Evolutionary conservation across 495 filamentous ascomycete species (phyloP).

Genomic region (Aspergillus wentii): DNA sequence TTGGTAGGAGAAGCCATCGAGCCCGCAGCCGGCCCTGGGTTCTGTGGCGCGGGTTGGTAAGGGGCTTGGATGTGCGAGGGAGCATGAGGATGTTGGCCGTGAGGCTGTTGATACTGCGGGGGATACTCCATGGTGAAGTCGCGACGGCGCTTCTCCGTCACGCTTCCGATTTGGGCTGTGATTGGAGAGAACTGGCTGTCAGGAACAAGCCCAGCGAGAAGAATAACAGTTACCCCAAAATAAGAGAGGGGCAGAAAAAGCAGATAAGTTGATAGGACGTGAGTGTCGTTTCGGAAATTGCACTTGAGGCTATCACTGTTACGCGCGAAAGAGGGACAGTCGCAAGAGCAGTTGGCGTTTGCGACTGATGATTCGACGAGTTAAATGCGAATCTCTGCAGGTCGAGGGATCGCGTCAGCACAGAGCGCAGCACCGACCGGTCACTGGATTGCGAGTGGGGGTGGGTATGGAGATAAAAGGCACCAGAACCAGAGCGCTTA

Average conservation of each 20-base stretch:
- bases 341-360: slow-evolving; percentile 17
- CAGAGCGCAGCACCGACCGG: slow-evolving; percentile 33
- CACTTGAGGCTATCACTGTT: slow-evolving; percentile 20
- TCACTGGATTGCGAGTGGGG: slow-evolving; percentile 40
- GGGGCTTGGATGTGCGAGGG: slow-evolving; percentile 44
- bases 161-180: slow-evolving; percentile 21
- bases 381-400: slow-evolving; percentile 34
- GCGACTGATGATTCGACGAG: slow-evolving; percentile 40
- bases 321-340: slow-evolving; percentile 24
- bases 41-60: slow-evolving; percentile 44
- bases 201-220: slow-evolving; percentile 16
- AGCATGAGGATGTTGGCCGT: slow-evolving; percentile 51
- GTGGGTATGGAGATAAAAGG: slow-evolving; percentile 13
- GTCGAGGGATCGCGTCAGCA: slow-evolving; percentile 38
- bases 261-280: slow-evolving; percentile 18
- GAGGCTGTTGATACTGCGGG: slow-evolving; percentile 51
- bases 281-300: slow-evolving; percentile 12
- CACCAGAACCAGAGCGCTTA: slow-evolving; percentile 31
- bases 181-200: slow-evolving; percentile 17
- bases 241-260: slow-evolving; percentile 3
- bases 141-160: slow-evolving; percentile 24
- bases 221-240: slow-evolving; percentile 8
- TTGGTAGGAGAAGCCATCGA: slow-evolving; percentile 50
- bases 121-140: slow-evolving; percentile 49
- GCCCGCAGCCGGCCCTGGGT: slow-evolving; percentile 39